Evolutionary conservation across 1,284 basidiomycete species (phyloP).

Genomic region (Sanguinoderma infundibulare): DNA sequence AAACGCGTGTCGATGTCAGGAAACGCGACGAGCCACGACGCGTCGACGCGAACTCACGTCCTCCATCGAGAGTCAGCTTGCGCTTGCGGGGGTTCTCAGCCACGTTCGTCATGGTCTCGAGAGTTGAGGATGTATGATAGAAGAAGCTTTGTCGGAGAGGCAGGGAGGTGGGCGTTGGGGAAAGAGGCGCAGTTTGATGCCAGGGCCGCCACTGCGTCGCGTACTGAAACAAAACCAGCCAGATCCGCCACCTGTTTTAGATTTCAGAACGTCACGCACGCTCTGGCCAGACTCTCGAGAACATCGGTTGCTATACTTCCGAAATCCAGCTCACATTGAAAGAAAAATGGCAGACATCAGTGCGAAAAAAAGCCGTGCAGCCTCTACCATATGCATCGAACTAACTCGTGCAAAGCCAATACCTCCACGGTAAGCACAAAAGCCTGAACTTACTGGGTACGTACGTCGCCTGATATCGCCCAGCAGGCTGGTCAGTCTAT

Average conservation of each 20-base stretch:
- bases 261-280: background rate
- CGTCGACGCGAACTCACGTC: background rate
- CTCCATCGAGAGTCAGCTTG: constrained; percentile 16
- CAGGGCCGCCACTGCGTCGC: background rate
- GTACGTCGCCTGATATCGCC: too few relatives aligned
- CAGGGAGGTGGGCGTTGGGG: background rate
- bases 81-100: constrained; percentile 22
- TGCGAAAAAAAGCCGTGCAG: too few relatives aligned
- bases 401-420: too few relatives aligned
- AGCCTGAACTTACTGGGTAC: too few relatives aligned
- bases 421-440: too few relatives aligned
- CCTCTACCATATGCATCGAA: too few relatives aligned
- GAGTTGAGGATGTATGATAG: constrained; percentile 63
- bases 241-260: background rate
- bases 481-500: too few relatives aligned
- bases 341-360: too few relatives aligned
- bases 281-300: too few relatives aligned
- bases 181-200: background rate
- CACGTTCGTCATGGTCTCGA: constrained; percentile 19
- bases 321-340: too few relatives aligned
- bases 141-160: too few relatives aligned
- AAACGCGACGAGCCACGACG: background rate
- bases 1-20: background rate
- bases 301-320: too few relatives aligned
- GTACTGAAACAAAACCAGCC: background rate